Conservation (phyloP, 176 grass and related monocot species). For the Puccinellia tenuiflora region DNA sequence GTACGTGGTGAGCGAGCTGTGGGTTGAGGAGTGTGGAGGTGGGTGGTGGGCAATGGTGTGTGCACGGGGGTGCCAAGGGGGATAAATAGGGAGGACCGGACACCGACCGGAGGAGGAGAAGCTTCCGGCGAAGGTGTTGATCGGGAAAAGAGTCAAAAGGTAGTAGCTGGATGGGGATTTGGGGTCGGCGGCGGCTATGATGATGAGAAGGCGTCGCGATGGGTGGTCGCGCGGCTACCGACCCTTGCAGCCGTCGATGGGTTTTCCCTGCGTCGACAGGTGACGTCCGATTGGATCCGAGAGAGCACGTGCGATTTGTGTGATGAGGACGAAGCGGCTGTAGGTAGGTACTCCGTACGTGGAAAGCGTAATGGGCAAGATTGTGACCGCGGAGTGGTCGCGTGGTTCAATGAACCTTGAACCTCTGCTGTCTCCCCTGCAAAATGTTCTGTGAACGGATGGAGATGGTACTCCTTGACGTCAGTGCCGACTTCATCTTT, state of each 20-base stretch:
- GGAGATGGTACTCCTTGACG: background rate
- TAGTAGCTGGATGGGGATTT: background rate
- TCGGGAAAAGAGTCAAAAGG: background rate
- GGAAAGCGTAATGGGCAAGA: background rate
- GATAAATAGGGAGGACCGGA: background rate
- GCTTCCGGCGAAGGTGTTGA: slow-evolving; percentile 6
- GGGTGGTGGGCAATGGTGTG: background rate
- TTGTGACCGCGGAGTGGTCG: background rate
- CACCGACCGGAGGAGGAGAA: background rate
- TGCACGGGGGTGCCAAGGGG: background rate
- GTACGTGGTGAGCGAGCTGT: too few species aligned
- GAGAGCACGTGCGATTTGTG: background rate
- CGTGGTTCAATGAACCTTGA: background rate
- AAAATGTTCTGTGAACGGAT: background rate
- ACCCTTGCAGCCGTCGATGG: background rate
- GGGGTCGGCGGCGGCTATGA: background rate
- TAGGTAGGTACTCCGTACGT: background rate
- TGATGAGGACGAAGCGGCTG: background rate
- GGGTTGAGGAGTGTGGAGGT: background rate
- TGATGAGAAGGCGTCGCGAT: background rate
- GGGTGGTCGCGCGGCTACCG: background rate
- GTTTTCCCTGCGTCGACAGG: background rate
- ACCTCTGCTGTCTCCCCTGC: background rate
- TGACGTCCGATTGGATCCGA: background rate
- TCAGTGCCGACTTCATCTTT: slow-evolving; percentile 28